A percentile compares a stretch with the other conserved stretches of the same genome.
Conservation (phyloP, 2,329 filamentous ascomycete species). For the Didymella pomorum region DNA sequence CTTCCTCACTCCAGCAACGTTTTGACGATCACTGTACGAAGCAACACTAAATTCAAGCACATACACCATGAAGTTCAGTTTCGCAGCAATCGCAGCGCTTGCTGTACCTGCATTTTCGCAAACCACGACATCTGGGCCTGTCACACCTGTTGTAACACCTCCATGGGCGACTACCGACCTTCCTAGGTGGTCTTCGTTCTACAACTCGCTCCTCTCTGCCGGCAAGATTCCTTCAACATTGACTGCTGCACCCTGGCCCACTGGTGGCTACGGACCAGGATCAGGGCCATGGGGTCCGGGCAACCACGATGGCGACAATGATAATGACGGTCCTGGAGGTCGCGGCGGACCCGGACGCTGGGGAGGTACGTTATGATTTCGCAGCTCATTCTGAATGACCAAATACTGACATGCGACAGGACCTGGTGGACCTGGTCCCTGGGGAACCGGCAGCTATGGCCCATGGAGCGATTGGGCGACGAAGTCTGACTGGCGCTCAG, state of each 20-base stretch:
- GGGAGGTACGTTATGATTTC: slow-evolving; percentile 28
- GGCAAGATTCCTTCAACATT: slow-evolving; percentile 39
- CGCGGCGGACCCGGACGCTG: slow-evolving; percentile 27
- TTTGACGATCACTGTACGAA: too few relatives aligned
- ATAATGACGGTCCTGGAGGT: slow-evolving; percentile 16
- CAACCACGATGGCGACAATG: neutral
- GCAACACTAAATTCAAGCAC: neutral
- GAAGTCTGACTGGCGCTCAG: slow-evolving; percentile 36
- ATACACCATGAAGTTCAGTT: slow-evolving; percentile 12
- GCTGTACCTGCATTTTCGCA: slow-evolving; percentile 6
- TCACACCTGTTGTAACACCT: slow-evolving; percentile 16
- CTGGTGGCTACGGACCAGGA: slow-evolving; percentile 33
- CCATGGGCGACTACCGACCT: slow-evolving; percentile 35
- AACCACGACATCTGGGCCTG: slow-evolving; percentile 6
- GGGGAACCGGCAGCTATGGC: slow-evolving; percentile 38
- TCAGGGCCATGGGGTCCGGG: slow-evolving; percentile 32
- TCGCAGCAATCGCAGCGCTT: slow-evolving; percentile 16
- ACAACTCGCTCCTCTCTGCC: slow-evolving; percentile 36
- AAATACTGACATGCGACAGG: slow-evolving; percentile 21
- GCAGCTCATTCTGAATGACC: neutral
- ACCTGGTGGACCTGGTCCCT: slow-evolving; percentile 36
- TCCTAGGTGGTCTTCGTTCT: slow-evolving; percentile 36
- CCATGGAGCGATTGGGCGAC: slow-evolving; percentile 44
- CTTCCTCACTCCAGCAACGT: neutral
- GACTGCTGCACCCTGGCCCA: slow-evolving; percentile 36